phyloP scores from a whole-genome alignment of 1,284 basidiomycete genomes.

The Marasmius fiardii region DNA sequence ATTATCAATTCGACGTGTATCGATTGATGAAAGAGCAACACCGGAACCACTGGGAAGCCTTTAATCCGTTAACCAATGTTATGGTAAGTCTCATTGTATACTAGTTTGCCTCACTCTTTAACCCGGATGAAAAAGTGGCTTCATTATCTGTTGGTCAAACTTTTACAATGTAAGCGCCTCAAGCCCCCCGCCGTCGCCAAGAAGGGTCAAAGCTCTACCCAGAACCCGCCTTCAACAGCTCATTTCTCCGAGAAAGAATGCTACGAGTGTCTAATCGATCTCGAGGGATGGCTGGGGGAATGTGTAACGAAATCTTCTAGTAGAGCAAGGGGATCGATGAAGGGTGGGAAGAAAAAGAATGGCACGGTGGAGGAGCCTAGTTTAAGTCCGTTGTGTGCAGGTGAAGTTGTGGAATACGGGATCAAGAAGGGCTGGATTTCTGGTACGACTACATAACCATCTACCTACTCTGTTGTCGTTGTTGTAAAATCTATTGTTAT shows the following conservation, averaged over 20 bases:
- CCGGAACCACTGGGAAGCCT: slow-evolving; percentile 65
- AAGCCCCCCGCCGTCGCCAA: slow-evolving; percentile 42
- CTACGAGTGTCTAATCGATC: slow-evolving; percentile 56
- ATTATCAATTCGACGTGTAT: slow-evolving; percentile 95
- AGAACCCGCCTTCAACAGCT: slow-evolving; percentile 13
- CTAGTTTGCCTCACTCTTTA: background rate
- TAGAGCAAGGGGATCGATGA: slow-evolving; percentile 22
- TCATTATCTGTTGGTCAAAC: slow-evolving; percentile 40
- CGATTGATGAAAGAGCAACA: slow-evolving; percentile 76
- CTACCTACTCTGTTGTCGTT: background rate
- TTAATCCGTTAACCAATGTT: slow-evolving; percentile 82
- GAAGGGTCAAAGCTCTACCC: slow-evolving; percentile 24
- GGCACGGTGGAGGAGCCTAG: slow-evolving; percentile 23
- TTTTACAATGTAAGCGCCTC: slow-evolving; percentile 67
- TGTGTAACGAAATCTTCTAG: slow-evolving; percentile 27
- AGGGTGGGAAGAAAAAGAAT: slow-evolving; percentile 37
- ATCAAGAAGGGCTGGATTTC: slow-evolving; percentile 12
- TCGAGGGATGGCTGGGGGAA: slow-evolving; percentile 46
- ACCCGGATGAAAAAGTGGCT: background rate
- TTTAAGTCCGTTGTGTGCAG: slow-evolving; percentile 38
- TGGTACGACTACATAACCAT: background rate
- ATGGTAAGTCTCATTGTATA: slow-evolving; percentile 54
- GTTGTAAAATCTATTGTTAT: too few species aligned
- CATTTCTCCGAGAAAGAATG: slow-evolving; percentile 55
- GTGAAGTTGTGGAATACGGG: slow-evolving; percentile 40